Evolutionary conservation across 2,329 filamentous ascomycete genomes (phyloP).

Genomic region (Tolypocladium sp.): DNA sequence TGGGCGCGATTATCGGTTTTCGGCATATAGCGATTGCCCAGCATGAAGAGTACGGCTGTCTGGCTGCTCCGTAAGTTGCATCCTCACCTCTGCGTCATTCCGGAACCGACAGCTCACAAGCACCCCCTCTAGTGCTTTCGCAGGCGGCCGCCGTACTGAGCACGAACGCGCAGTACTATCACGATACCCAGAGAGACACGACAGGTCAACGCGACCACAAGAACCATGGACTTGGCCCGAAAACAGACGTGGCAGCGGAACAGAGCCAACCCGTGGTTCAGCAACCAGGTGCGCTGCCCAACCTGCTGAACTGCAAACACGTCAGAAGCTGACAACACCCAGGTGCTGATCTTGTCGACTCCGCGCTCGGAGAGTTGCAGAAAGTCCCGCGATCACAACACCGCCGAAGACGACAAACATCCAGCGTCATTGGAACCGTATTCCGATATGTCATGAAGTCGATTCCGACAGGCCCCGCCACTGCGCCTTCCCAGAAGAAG

Average conservation of each 20-base stretch:
- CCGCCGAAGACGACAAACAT: slow-evolving; percentile 32
- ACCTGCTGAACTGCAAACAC: background rate
- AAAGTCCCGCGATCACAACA: slow-evolving; percentile 38
- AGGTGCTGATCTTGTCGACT: slow-evolving; percentile 46
- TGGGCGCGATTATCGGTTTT: slow-evolving; percentile 9
- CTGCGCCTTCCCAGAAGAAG: slow-evolving; percentile 31
- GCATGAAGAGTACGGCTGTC: slow-evolving; percentile 29
- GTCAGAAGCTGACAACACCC: background rate
- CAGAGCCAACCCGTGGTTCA: slow-evolving; percentile 15
- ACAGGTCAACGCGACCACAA: slow-evolving; percentile 16
- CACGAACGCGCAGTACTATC: slow-evolving; percentile 29
- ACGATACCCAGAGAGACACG: slow-evolving; percentile 20
- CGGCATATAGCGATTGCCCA: slow-evolving; percentile 26
- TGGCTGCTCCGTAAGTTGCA: slow-evolving; percentile 32
- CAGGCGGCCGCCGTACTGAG: slow-evolving; percentile 29
- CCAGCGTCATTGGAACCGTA: slow-evolving; percentile 31
- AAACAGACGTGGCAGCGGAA: slow-evolving; percentile 19
- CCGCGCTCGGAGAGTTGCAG: slow-evolving; percentile 39
- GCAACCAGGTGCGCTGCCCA: slow-evolving; percentile 26
- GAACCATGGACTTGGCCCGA: slow-evolving; percentile 20
- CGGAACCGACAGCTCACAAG: slow-evolving; percentile 12
- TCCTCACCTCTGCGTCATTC: slow-evolving; percentile 2
- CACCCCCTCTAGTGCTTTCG: slow-evolving; percentile 31
- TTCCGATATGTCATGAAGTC: slow-evolving; percentile 36
- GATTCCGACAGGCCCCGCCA: slow-evolving; percentile 40